Evolutionary conservation across 495 filamentous ascomycete species (phyloP).

Genomic region (Cercophora sp.): DNA sequence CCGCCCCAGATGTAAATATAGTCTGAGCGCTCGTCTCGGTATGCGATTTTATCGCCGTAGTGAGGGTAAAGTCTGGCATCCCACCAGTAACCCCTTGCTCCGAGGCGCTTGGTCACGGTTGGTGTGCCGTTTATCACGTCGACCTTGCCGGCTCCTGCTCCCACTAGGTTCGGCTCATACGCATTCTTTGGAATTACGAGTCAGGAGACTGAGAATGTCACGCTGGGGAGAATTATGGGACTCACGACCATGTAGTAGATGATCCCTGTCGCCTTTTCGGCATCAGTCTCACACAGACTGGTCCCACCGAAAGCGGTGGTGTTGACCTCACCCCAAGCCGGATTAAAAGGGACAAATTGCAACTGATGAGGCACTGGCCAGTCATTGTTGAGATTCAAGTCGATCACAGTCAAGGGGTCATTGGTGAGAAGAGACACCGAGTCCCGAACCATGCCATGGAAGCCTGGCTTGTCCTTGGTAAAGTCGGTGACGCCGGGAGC

Average conservation of each 20-base stretch:
- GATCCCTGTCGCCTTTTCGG: slow-evolving; percentile 13
- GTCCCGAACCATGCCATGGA: slow-evolving; percentile 37
- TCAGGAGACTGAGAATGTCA: too few relatives aligned
- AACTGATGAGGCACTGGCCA: slow-evolving; percentile 26
- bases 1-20: slow-evolving; percentile 36
- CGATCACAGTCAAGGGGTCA: slow-evolving; percentile 28
- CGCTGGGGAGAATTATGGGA: too few relatives aligned
- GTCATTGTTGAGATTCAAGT: slow-evolving; percentile 30
- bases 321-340: slow-evolving; percentile 30
- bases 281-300: slow-evolving; percentile 30
- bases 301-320: slow-evolving; percentile 34
- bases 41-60: slow-evolving; percentile 34
- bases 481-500: slow-evolving; percentile 26
- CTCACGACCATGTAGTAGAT: slow-evolving; percentile 28
- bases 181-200: too few relatives aligned
- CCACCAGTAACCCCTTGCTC: slow-evolving; percentile 33
- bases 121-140: slow-evolving; percentile 27
- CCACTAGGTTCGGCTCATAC: slow-evolving; percentile 25
- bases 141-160: slow-evolving; percentile 33
- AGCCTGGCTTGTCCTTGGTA: slow-evolving; percentile 19
- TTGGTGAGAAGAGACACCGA: slow-evolving; percentile 27
- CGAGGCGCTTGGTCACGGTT: slow-evolving; percentile 30
- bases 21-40: slow-evolving; percentile 31
- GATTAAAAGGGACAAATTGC: slow-evolving; percentile 32
- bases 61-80: slow-evolving; percentile 18